phyloP scores from a whole-genome alignment of 2,329 filamentous ascomycete genomes.

The Microdochium nivale region DNA sequence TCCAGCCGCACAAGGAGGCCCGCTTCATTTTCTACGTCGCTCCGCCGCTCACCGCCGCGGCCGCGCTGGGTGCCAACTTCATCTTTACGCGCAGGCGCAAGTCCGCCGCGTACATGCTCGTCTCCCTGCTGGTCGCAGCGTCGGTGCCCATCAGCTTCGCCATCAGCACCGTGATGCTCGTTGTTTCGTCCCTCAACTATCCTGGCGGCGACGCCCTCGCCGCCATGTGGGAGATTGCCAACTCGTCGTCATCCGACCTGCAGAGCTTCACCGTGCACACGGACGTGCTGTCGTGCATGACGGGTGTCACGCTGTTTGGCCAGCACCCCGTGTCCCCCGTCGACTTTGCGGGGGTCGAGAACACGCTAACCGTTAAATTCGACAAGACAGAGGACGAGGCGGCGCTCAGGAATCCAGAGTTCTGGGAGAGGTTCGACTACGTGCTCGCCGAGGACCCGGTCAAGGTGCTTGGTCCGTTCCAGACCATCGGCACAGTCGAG shows the following conservation, averaged over 20 bases:
- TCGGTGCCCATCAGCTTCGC: conserved; percentile 54
- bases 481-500: conserved; percentile 45
- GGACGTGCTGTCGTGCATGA: conserved; percentile 63
- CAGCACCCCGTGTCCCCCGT: conserved; percentile 29
- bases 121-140: conserved; percentile 44
- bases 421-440: conserved; percentile 60
- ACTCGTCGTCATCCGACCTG: conserved; percentile 16
- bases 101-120: conserved; percentile 42
- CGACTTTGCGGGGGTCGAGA: conserved; percentile 11
- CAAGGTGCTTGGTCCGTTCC: conserved; percentile 42
- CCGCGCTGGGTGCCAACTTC: conserved; percentile 64
- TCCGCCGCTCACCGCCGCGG: conserved; percentile 70
- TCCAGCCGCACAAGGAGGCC: conserved; percentile 92
- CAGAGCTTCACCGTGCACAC: conserved; percentile 42
- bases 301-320: conserved; percentile 58
- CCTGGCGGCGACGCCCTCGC: conserved; percentile 76
- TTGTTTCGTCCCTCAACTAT: conserved; percentile 83
- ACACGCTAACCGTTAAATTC: conserved; percentile 28
- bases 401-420: conserved; percentile 35
- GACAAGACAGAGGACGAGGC: conserved; percentile 54
- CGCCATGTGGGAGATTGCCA: conserved; percentile 33
- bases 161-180: conserved; percentile 58
- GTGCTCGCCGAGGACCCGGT: conserved; percentile 45
- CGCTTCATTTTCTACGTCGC: conserved; percentile 89
- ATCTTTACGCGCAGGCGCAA: conserved; percentile 61